These are phyloP conservation scores for Globisporangium yorkense DNA, from an alignment of 352 stramenopile genomes.

Conservation along the genomic window DNA sequence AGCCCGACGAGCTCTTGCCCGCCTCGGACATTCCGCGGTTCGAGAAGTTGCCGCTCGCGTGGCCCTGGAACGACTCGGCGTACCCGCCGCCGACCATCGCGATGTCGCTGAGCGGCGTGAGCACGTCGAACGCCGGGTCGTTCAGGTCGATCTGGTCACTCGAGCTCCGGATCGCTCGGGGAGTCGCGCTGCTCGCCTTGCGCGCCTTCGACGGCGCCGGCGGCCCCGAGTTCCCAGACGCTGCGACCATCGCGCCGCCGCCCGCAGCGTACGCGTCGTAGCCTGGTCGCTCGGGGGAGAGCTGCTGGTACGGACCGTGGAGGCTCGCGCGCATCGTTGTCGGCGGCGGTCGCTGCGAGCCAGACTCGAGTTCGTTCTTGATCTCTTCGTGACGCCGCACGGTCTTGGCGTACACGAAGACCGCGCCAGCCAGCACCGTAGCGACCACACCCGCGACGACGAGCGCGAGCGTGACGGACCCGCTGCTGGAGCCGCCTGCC, in stretches of 20 bases:
- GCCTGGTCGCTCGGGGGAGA: conserved; percentile 7
- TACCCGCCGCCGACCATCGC: conserved; percentile 15
- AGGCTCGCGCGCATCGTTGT: not conserved
- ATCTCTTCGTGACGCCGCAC: conserved; percentile 27
- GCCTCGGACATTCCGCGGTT: conserved; percentile 7
- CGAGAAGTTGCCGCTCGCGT: conserved; percentile 13
- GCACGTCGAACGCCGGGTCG: conserved; percentile 45
- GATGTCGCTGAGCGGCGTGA: conserved; percentile 65
- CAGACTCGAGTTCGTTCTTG: conserved; percentile 23
- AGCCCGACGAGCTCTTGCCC: conserved; percentile 16
- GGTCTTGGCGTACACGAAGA: conserved; percentile 54
- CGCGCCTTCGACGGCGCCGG: not conserved
- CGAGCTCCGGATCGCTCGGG: not conserved
- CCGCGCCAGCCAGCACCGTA: conserved; percentile 28
- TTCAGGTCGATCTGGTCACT: conserved; percentile 29
- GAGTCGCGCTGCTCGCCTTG: not conserved
- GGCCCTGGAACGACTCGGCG: conserved; percentile 6
- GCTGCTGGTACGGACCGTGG: conserved; percentile 11
- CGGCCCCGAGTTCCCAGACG: not conserved
- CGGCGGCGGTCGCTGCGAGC: conserved; percentile 6
- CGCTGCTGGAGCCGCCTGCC: conserved; percentile 13
- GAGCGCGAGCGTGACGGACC: conserved; percentile 31
- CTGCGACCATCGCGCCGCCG: not conserved
- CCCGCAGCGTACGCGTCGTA: conserved; percentile 9
- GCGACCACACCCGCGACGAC: conserved; percentile 41